phyloP scores from a whole-genome alignment of 139 green algal genomes.

The Auxenochlorella pyrenoidosa region DNA sequence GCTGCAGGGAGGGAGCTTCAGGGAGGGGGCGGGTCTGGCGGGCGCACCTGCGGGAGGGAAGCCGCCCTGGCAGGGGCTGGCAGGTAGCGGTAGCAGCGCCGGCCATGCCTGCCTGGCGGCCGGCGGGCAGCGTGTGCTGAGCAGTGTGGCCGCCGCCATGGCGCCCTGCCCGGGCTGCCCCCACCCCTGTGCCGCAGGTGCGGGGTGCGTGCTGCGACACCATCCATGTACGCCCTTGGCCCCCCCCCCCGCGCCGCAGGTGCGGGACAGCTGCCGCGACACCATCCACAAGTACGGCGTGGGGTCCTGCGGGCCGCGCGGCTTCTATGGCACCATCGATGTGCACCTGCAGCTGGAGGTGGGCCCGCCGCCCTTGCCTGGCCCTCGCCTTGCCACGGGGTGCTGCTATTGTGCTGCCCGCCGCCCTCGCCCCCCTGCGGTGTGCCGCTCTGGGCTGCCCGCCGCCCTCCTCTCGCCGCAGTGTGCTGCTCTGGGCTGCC shows the following conservation, averaged over 20 bases:
- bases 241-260: background rate
- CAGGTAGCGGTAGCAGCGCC: background rate
- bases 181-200: conserved; percentile 13
- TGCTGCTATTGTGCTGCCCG: too few relatives aligned
- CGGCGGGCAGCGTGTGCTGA: background rate
- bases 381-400: too few relatives aligned
- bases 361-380: background rate
- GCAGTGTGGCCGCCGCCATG: too few relatives aligned
- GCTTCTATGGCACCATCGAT: conserved; percentile 99
- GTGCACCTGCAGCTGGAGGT: conserved; percentile 92
- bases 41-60: background rate
- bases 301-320: conserved; percentile 94
- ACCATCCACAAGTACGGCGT: conserved; percentile 95
- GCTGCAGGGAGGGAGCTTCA: conserved; percentile 21
- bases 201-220: conserved; percentile 48
- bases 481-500: too few relatives aligned
- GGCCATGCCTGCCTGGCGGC: background rate
- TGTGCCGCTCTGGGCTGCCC: too few relatives aligned
- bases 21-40: background rate
- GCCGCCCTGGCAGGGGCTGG: too few relatives aligned
- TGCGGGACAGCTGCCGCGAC: conserved; percentile 25
- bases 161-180: too few relatives aligned
- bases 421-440: too few relatives aligned
- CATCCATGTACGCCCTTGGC: too few relatives aligned
- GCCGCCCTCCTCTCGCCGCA: too few relatives aligned